These are phyloP conservation scores for Liquidambar formosana DNA, from an alignment of 164 flowering plant genomes.

Conservation along the genomic window DNA sequence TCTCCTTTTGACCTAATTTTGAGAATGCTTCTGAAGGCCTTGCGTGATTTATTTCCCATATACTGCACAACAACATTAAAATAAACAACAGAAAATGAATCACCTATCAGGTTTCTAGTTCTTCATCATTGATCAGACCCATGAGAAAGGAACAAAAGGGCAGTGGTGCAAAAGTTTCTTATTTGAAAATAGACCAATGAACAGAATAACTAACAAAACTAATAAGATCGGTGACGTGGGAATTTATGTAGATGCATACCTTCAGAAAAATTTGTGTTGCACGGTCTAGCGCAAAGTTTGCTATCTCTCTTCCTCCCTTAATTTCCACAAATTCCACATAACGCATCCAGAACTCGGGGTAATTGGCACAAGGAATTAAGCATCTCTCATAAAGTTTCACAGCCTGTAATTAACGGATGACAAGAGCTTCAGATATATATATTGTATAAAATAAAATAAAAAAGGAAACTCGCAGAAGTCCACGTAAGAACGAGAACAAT, in stretches of 20 bases:
- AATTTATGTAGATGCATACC: conserved; percentile 42
- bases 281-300: conserved; percentile 68
- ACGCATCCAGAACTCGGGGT: conserved; percentile 96
- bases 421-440: conserved; percentile 19
- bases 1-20: background rate
- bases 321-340: conserved; percentile 77
- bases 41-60: background rate
- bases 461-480: background rate
- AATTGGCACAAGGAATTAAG: conserved; percentile 86
- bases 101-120: background rate
- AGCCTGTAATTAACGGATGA: conserved; percentile 44
- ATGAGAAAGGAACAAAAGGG: background rate
- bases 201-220: background rate
- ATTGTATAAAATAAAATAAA: no score
- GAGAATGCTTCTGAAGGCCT: background rate
- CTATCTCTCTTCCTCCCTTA: conserved; percentile 87
- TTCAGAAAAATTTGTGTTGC: conserved; percentile 69
- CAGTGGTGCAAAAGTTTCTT: background rate
- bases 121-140: background rate
- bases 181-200: background rate
- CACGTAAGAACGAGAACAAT: conserved; percentile 12
- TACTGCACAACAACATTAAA: background rate
- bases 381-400: conserved; percentile 92
- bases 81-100: background rate
- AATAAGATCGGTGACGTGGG: background rate